Percentiles rank a stretch among this genome's conserved stretches.
phyloP scores from a whole-genome alignment of 2,329 filamentous ascomycete species.

The Penicillium sp. region DNA sequence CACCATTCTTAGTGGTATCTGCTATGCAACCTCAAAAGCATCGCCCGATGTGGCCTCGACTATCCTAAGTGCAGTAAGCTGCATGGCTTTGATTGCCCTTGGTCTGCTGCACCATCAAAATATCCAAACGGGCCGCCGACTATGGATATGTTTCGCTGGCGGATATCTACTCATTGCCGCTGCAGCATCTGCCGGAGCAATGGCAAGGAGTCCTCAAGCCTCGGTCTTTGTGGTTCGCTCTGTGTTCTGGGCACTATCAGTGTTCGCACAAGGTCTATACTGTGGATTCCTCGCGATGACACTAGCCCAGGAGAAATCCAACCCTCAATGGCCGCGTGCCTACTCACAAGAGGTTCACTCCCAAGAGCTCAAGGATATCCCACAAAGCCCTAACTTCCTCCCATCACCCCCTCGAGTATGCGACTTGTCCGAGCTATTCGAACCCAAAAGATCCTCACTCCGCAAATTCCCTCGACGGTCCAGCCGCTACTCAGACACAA shows the following conservation, averaged over 20 bases:
- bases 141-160: conserved; percentile 13
- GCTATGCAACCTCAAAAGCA: conserved; percentile 18
- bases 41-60: conserved; percentile 21
- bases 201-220: conserved; percentile 16
- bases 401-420: conserved; percentile 9
- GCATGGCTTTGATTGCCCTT: conserved; percentile 18
- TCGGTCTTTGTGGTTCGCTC: conserved; percentile 30
- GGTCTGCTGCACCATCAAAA: conserved; percentile 17
- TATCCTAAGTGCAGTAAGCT: conserved; percentile 22
- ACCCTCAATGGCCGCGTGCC: conserved; percentile 17
- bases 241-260: conserved; percentile 28
- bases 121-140: conserved; percentile 7
- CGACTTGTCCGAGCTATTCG: conserved; percentile 15
- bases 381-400: conserved; percentile 9
- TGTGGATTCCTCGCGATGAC: conserved; percentile 24
- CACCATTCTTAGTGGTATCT: conserved; percentile 26
- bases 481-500: conserved; percentile 27
- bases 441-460: conserved; percentile 20
- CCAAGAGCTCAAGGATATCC: conserved; percentile 20
- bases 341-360: conserved; percentile 19
- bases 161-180: conserved; percentile 24
- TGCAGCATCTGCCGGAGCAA: conserved; percentile 23
- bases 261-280: conserved; percentile 26
- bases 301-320: conserved; percentile 7
- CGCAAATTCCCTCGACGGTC: conserved; percentile 23